Evolutionary conservation across 169 alveolate genomes (phyloP).

Genomic region (Cryptosporidium muris): DNA sequence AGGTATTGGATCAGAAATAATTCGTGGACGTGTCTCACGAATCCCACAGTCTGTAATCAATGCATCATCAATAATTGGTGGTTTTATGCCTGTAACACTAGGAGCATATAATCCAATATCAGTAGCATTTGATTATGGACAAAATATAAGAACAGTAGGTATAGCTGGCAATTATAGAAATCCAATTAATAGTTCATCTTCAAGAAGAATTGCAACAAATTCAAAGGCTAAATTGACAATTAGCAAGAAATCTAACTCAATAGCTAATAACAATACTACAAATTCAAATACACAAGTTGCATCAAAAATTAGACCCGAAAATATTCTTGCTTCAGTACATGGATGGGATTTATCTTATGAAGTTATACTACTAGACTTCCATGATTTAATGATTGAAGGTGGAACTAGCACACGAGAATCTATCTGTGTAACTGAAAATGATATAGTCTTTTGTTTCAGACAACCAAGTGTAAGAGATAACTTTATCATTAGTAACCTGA

Average conservation of each 20-base stretch:
- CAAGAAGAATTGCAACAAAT: slow-evolving; percentile 51
- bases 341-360: slow-evolving; percentile 71
- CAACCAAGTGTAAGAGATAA: slow-evolving; percentile 67
- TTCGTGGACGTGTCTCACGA: slow-evolving; percentile 62
- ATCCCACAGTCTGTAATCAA: slow-evolving; percentile 65
- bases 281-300: slow-evolving; percentile 10
- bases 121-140: slow-evolving; percentile 67
- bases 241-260: slow-evolving; percentile 34
- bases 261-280: neutral
- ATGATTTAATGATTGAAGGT: slow-evolving; percentile 70
- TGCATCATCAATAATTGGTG: slow-evolving; percentile 66
- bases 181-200: slow-evolving; percentile 3
- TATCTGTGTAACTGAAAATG: slow-evolving; percentile 61
- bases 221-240: neutral
- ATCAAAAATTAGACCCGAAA: slow-evolving; percentile 67
- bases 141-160: slow-evolving; percentile 26
- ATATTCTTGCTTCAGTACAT: slow-evolving; percentile 58
- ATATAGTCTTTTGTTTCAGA: slow-evolving; percentile 51
- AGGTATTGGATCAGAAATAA: slow-evolving; percentile 48
- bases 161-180: slow-evolving; percentile 42
- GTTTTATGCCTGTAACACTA: slow-evolving; percentile 68
- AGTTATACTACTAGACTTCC: slow-evolving; percentile 56
- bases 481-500: slow-evolving; percentile 37
- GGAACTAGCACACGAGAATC: slow-evolving; percentile 53
- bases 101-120: slow-evolving; percentile 71